A percentile compares a stretch with the other conserved stretches of the same genome.
Evolutionary conservation across 1,284 basidiomycete species (phyloP).

Genomic region (Rhodotorula sp.): DNA sequence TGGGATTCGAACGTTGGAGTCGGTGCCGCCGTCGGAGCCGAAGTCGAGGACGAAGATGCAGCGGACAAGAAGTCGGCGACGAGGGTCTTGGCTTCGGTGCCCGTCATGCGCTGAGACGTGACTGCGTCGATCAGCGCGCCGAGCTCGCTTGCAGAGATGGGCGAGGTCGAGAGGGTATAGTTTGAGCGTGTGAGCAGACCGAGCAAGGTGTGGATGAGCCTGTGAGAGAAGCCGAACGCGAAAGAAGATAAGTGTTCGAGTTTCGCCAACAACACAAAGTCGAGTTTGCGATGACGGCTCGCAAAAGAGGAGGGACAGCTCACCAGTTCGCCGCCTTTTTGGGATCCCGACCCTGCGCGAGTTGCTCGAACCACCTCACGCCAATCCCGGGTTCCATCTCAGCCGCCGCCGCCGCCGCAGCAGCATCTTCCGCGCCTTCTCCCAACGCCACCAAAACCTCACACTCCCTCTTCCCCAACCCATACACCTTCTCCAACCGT

Average conservation of each 20-base stretch:
- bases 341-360: slow-evolving; percentile 61
- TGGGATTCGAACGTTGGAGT: not conserved
- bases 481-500: slow-evolving; percentile 60
- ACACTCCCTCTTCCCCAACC: slow-evolving; percentile 64
- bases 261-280: no score
- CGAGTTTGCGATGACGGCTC: not conserved
- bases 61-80: slow-evolving; percentile 43
- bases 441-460: slow-evolving; percentile 60
- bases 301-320: slow-evolving; percentile 28
- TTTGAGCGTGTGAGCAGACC: slow-evolving; percentile 67
- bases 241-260: not conserved
- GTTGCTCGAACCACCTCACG: slow-evolving; percentile 72
- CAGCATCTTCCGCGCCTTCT: slow-evolving; percentile 45
- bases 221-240: slow-evolving; percentile 47
- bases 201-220: slow-evolving; percentile 82
- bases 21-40: not conserved
- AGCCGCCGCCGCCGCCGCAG: slow-evolving; percentile 48
- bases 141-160: slow-evolving; percentile 64
- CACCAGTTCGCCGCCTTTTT: slow-evolving; percentile 83
- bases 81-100: slow-evolving; percentile 47
- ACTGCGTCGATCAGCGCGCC: slow-evolving; percentile 78
- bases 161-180: slow-evolving; percentile 63
- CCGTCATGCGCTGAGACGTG: slow-evolving; percentile 20
- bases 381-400: slow-evolving; percentile 58
- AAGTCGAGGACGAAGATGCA: not conserved